phyloP scores from a whole-genome alignment of 495 filamentous ascomycete genomes.

The Aspergillus sparsus region DNA sequence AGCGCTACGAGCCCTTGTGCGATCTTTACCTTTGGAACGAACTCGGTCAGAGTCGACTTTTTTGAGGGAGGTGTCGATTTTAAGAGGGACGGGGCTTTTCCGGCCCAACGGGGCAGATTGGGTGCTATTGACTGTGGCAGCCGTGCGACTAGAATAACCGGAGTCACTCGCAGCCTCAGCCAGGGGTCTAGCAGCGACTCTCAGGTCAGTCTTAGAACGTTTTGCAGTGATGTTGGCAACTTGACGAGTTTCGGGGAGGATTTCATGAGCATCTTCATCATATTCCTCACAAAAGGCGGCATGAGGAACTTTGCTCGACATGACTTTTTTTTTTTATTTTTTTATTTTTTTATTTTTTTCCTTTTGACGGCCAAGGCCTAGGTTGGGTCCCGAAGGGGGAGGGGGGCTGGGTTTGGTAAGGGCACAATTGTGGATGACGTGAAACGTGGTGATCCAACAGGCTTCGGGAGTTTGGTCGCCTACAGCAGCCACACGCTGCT shows the following conservation, averaged over 20 bases:
- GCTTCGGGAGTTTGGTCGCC: slow-evolving; percentile 25
- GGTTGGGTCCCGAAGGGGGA: slow-evolving; percentile 23
- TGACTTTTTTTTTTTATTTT: slow-evolving; percentile 27
- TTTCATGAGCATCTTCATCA: slow-evolving; percentile 52
- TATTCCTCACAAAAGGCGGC: slow-evolving; percentile 59
- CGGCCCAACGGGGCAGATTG: slow-evolving; percentile 53
- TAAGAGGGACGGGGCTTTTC: slow-evolving; percentile 45
- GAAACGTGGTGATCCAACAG: slow-evolving; percentile 37
- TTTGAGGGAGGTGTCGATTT: slow-evolving; percentile 39
- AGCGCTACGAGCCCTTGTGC: slow-evolving; percentile 33
- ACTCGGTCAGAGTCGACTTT: slow-evolving; percentile 34
- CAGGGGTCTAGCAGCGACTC: slow-evolving; percentile 35
- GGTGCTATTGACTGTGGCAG: slow-evolving; percentile 56
- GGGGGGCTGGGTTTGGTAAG: slow-evolving; percentile 22
- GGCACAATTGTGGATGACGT: slow-evolving; percentile 33
- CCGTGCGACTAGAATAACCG: slow-evolving; percentile 65
- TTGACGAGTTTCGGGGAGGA: slow-evolving; percentile 50
- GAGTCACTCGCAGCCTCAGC: slow-evolving; percentile 61
- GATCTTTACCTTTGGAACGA: slow-evolving; percentile 38
- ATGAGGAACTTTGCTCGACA: slow-evolving; percentile 40
- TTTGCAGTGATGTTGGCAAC: slow-evolving; percentile 56
- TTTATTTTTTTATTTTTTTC: too few relatives aligned
- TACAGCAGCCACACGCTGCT: slow-evolving; percentile 27
- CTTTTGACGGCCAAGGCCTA: slow-evolving; percentile 27
- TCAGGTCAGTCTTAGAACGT: slow-evolving; percentile 52